Evolutionary conservation across 2,329 filamentous ascomycete species (phyloP), one percentile per base, ranked within the genome.

Genomic region (Passalora sequoiae): DNA sequence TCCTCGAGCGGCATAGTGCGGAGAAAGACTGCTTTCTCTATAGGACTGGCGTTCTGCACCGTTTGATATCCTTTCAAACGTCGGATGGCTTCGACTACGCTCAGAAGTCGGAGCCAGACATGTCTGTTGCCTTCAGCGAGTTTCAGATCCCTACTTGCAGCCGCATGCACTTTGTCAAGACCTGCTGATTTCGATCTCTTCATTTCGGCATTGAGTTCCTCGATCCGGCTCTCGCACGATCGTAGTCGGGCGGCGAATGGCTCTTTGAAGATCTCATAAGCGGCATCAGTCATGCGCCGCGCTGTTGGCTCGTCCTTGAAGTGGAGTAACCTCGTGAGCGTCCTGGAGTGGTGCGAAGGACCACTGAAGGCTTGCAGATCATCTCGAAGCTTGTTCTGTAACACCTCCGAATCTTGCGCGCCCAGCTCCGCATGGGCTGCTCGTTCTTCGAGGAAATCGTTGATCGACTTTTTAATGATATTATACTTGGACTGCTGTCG

Each of bases 261-360:
- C 32, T 20, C 31, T 7, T 15, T 37, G 12, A 13, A 17, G 12
- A 43, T 33, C 10, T 17, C n/a, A 19, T 29, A 27, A 7, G 40
- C 32, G 9, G 35, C 16, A 13, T 43, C 24, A 10, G 24, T 28
- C 4, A 25, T 25, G 17, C 24, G 16, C 12, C 17, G 38, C 7
- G 32, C 25, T 4, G 29, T 40, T 16, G 29, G 36, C 25, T 20
- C 49, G 10, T 43, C 41, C 4, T 38, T 29, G 28, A 49, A 47
- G 27, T 46, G 50, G 7, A 49, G 41, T n/a, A 45, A 21, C 30
- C 47, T 41, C 17, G 50, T 50, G 15, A 55, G 41, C 28, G 16
- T 39, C 19, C 52, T 38, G 16, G 47, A 44, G 8, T 42, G 20
- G 35, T 55, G 52, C 0, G 45, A 30, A 8, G 37, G 27, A 6